Conservation (phyloP, 192 early-diverging fungal genomes). For the Backusella psychrophila region DNA sequence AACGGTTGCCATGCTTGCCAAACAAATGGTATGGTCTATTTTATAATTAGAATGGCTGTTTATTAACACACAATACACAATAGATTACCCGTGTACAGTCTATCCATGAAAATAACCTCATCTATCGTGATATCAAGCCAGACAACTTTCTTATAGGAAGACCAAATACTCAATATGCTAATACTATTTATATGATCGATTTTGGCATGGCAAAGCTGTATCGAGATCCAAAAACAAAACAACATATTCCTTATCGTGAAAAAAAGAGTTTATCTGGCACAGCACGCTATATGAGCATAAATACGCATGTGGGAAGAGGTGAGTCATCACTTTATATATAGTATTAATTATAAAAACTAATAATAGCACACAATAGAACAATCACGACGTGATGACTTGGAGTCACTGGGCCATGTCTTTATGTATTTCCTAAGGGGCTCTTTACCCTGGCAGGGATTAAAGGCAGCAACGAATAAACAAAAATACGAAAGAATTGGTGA, state of each 20-base stretch:
- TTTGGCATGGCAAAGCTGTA: constrained; percentile 99
- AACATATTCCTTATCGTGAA: constrained; percentile 97
- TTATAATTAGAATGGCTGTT: neutral
- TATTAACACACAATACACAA: neutral
- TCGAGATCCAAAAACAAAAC: constrained; percentile 91
- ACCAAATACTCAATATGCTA: constrained; percentile 56
- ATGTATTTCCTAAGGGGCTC: constrained; percentile 95
- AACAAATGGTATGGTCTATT: constrained; percentile 76
- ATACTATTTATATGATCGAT: constrained; percentile 86
- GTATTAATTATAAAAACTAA: neutral
- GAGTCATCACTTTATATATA: neutral
- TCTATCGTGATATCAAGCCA: constrained; percentile 98
- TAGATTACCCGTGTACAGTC: constrained; percentile 78
- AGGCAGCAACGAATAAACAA: constrained; percentile 97
- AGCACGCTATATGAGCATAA: constrained; percentile 96
- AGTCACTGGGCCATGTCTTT: constrained; percentile 96
- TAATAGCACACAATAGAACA: constrained; percentile 78
- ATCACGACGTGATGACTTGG: constrained; percentile 94
- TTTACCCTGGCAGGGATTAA: constrained; percentile 96
- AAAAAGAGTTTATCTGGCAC: constrained; percentile 92
- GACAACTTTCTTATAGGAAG: constrained; percentile 96
- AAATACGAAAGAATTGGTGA: constrained; percentile 99
- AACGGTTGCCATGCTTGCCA: constrained; percentile 93
- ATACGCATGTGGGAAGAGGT: constrained; percentile 94
- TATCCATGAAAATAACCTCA: constrained; percentile 91